These are phyloP conservation scores for Epichloe elymi DNA, from an alignment of 2,329 filamentous ascomycete genomes.

Conservation along the genomic window DNA sequence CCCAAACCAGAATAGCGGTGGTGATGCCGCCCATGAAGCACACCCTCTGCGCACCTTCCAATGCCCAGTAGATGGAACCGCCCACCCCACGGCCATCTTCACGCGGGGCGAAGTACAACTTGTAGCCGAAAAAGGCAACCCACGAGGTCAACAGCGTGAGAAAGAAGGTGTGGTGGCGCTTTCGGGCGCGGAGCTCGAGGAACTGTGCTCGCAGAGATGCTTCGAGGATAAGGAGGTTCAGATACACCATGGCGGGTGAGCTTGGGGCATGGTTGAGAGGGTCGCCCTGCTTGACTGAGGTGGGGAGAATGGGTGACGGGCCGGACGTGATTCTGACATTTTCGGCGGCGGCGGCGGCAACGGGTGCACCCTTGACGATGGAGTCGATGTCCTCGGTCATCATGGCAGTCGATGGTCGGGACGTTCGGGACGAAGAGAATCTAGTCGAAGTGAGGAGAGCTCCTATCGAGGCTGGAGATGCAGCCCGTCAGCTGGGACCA, in stretches of 20 bases:
- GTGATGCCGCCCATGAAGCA: conserved; percentile 85
- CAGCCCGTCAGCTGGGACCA: conserved; percentile 2
- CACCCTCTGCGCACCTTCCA: conserved; percentile 81
- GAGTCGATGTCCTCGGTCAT: conserved; percentile 68
- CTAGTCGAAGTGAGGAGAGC: background rate
- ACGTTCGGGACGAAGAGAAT: background rate
- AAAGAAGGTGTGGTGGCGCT: conserved; percentile 89
- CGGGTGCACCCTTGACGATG: conserved; percentile 79
- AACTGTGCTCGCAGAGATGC: conserved; percentile 88
- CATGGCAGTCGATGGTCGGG: background rate
- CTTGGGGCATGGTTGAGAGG: conserved; percentile 74
- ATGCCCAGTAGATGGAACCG: conserved; percentile 90
- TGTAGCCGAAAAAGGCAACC: conserved; percentile 77
- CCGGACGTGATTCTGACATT: conserved; percentile 26
- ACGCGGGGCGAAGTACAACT: conserved; percentile 86
- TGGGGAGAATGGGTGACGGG: conserved; percentile 30
- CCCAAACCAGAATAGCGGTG: conserved; percentile 79
- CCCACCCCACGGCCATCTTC: conserved; percentile 87
- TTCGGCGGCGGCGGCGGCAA: conserved; percentile 39
- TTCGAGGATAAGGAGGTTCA: conserved; percentile 94
- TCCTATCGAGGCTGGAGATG: background rate
- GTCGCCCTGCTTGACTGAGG: conserved; percentile 41
- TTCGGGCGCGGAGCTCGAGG: conserved; percentile 73
- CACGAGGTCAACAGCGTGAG: conserved; percentile 66
- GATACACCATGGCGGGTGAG: conserved; percentile 89